These are phyloP conservation scores for Eucalyptus tenuipes DNA, from an alignment of 345 rosid species.

Conservation along the genomic window DNA sequence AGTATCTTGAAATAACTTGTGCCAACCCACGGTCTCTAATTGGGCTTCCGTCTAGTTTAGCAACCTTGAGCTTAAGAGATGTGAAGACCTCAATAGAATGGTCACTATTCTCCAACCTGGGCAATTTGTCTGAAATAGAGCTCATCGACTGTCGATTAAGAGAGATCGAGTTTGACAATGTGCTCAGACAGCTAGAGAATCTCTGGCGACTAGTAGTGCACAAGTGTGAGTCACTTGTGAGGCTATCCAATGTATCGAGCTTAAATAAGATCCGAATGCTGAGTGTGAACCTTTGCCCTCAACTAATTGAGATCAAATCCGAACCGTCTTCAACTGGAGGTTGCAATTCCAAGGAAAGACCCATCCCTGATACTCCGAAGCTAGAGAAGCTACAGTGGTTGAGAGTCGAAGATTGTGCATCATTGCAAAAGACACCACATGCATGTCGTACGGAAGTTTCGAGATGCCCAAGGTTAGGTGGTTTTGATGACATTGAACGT, in stretches of 20 bases:
- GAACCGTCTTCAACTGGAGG: neutral
- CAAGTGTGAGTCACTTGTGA: neutral
- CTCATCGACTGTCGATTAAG: rapidly evolving
- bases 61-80: rapidly evolving
- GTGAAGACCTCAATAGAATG: neutral
- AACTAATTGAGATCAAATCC: neutral
- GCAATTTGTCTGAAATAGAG: rapidly evolving
- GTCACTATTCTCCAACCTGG: neutral
- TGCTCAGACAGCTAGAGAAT: neutral
- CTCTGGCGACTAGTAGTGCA: rapidly evolving
- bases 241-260: neutral
- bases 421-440: neutral
- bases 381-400: neutral
- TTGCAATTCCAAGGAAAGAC: neutral
- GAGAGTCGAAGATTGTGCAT: neutral
- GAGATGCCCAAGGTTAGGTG: no score
- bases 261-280: neutral
- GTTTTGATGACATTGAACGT: no score
- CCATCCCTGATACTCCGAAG: rapidly evolving
- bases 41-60: neutral
- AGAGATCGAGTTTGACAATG: neutral
- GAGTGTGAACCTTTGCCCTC: neutral
- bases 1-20: neutral
- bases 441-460: neutral
- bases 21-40: rapidly evolving